Evolutionary conservation across 1,284 basidiomycete species (phyloP).

Genomic region (Cryptococcus amylolentus): DNA sequence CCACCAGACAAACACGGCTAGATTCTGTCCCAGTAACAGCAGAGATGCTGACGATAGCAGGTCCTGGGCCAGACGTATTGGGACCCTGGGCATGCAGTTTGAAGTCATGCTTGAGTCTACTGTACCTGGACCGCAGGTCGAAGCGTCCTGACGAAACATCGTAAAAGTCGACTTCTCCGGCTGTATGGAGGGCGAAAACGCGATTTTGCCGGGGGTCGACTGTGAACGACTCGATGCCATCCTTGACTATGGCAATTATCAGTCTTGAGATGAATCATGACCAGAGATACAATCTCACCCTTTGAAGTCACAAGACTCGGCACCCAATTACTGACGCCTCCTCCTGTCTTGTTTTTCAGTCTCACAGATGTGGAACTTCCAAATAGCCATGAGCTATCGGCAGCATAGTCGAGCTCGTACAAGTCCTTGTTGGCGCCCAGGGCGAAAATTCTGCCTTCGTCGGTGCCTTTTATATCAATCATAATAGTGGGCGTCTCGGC

Average conservation of each 20-base stretch:
- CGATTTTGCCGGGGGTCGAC: conserved; percentile 37
- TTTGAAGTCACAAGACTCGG: conserved; percentile 24
- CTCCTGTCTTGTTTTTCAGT: conserved; percentile 34
- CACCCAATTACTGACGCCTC: conserved; percentile 30
- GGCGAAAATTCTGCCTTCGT: conserved; percentile 87
- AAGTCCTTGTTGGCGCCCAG: conserved; percentile 80
- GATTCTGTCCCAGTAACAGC: conserved; percentile 47
- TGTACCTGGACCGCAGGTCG: conserved; percentile 25
- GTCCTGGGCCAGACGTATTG: background rate
- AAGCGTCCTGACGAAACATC: conserved; percentile 34
- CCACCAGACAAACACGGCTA: conserved; percentile 65
- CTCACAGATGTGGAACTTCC: conserved; percentile 56
- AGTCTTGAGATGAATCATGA: background rate
- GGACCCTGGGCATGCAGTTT: conserved; percentile 14
- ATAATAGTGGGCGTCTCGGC: conserved; percentile 70
- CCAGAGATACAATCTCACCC: conserved; percentile 14
- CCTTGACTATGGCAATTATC: conserved; percentile 14
- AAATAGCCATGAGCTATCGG: conserved; percentile 83
- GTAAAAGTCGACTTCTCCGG: conserved; percentile 33
- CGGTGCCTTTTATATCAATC: conserved; percentile 73
- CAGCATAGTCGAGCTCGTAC: conserved; percentile 91
- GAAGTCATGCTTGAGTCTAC: conserved; percentile 21
- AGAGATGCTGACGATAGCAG: conserved; percentile 43
- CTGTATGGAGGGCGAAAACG: conserved; percentile 38
- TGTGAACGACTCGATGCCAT: conserved; percentile 43